Evolutionary conservation across 2,329 filamentous ascomycete genomes (phyloP).

Genomic region (Hirsutella thompsonii): DNA sequence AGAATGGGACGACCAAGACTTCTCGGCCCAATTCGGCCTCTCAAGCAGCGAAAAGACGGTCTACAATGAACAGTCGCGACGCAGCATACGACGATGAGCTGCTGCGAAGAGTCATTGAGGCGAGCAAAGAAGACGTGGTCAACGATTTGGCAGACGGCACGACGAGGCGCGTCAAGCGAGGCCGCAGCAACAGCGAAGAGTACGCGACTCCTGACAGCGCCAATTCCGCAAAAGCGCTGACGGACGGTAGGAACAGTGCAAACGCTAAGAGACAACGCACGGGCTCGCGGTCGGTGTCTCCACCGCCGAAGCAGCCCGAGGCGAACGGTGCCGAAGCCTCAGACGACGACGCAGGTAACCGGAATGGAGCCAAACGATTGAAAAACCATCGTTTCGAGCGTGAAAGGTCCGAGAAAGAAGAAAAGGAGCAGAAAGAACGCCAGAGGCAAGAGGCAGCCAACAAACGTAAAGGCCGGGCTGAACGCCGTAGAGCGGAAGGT

Average conservation of each 20-base stretch:
- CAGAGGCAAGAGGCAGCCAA: conserved; percentile 62
- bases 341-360: conserved; percentile 50
- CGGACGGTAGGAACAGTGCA: conserved; percentile 47
- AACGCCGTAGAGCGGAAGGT: conserved; percentile 74
- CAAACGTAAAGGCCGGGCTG: conserved; percentile 70
- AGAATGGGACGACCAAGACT: conserved; percentile 40
- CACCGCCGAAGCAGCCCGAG: conserved; percentile 33
- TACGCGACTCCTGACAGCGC: conserved; percentile 37
- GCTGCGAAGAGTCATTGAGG: conserved; percentile 78
- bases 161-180: conserved; percentile 63
- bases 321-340: conserved; percentile 47
- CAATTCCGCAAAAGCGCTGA: conserved; percentile 11
- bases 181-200: conserved; percentile 88
- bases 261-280: conserved; percentile 75
- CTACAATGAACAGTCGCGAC: conserved; percentile 94
- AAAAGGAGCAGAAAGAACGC: conserved; percentile 65
- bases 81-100: conserved; percentile 93
- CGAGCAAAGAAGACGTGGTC: conserved; percentile 72
- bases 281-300: conserved; percentile 57
- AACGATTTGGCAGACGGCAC: conserved; percentile 36
- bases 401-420: conserved; percentile 55
- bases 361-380: conserved; percentile 45
- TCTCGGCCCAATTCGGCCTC: conserved; percentile 36
- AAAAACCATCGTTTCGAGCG: conserved; percentile 47
- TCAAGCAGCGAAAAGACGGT: conserved; percentile 68